Conservation (phyloP, 2,329 filamentous ascomycete genomes). For the Colletotrichum simmondsii region DNA sequence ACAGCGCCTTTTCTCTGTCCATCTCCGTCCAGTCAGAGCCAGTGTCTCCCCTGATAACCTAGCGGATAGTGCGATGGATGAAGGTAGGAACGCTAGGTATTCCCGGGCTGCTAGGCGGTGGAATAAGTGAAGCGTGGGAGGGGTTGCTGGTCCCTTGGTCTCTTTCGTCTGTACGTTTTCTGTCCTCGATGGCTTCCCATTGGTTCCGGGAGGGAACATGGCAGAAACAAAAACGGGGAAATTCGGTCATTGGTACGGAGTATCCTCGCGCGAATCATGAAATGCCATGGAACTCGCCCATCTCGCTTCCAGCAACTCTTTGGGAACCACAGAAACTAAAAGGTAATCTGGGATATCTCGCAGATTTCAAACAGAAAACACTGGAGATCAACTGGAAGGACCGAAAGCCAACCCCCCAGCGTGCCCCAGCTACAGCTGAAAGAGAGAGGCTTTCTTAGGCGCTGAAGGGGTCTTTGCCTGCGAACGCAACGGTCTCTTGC, state of each 20-base stretch:
- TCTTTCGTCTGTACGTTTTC: slow-evolving; percentile 9
- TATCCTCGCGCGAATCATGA: slow-evolving; percentile 30
- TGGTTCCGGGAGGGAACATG: slow-evolving; percentile 11
- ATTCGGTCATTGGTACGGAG: slow-evolving; percentile 30
- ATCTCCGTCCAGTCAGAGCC: not conserved
- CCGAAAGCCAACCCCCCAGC: not conserved
- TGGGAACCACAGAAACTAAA: not conserved
- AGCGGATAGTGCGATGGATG: slow-evolving; percentile 16
- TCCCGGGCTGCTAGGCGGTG: slow-evolving; percentile 3
- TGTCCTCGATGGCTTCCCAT: not conserved
- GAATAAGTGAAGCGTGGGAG: not conserved
- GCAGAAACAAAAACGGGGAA: slow-evolving; percentile 28
- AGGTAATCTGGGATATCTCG: not conserved
- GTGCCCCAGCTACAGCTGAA: not conserved
- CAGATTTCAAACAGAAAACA: slow-evolving; percentile 4
- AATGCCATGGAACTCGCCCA: slow-evolving; percentile 1
- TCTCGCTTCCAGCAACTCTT: slow-evolving; percentile 16
- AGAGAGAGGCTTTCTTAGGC: not conserved
- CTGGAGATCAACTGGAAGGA: slow-evolving; percentile 25
- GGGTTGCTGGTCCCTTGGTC: slow-evolving; percentile 11
- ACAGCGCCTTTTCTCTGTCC: not conserved
- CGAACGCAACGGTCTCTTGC: not conserved
- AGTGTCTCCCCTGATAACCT: slow-evolving; percentile 26
- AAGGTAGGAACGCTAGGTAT: slow-evolving; percentile 25
- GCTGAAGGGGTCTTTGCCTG: not conserved